Evolutionary conservation across 1,284 basidiomycete species (phyloP).

Genomic region (Testicularia cyperi): DNA sequence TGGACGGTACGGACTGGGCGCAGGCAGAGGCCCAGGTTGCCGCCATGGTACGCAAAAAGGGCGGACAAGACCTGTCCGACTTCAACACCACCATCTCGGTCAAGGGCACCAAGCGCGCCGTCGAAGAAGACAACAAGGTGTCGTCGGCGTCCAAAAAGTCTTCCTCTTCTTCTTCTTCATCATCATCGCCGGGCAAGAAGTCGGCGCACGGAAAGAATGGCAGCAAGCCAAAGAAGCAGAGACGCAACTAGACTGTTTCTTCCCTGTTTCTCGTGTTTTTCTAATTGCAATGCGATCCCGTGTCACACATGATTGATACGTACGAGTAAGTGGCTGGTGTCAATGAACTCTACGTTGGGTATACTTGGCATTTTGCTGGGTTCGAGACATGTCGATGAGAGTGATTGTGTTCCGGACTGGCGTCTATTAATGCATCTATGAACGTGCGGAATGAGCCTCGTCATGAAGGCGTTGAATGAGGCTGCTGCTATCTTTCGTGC

Average conservation of each 20-base stretch:
- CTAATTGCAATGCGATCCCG: no score
- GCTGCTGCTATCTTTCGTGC: neutral
- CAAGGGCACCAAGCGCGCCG: slow-evolving; percentile 29
- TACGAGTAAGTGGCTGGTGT: neutral
- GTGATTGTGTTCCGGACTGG: no score
- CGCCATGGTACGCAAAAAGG: slow-evolving; percentile 32
- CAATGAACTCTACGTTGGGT: no score
- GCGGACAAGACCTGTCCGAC: slow-evolving; percentile 26
- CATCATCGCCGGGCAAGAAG: slow-evolving; percentile 22
- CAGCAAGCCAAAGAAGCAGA: neutral
- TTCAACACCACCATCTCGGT: slow-evolving; percentile 42
- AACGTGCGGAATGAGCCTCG: neutral
- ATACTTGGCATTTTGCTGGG: no score
- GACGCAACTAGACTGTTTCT: neutral
- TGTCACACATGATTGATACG: neutral
- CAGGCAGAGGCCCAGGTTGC: slow-evolving; percentile 53
- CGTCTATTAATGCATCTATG: no score
- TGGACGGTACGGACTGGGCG: slow-evolving; percentile 34
- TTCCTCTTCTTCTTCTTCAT: no score
- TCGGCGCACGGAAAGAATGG: slow-evolving; percentile 1
- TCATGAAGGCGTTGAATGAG: neutral
- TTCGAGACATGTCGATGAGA: no score
- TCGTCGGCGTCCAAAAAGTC: slow-evolving; percentile 15
- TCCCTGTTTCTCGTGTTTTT: no score
- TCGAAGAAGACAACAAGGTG: slow-evolving; percentile 11